Evolutionary conservation across 2,329 filamentous ascomycete genomes (phyloP), one percentile per base, ranked within the genome.

Genomic region (Stromatinia cepivora): DNA sequence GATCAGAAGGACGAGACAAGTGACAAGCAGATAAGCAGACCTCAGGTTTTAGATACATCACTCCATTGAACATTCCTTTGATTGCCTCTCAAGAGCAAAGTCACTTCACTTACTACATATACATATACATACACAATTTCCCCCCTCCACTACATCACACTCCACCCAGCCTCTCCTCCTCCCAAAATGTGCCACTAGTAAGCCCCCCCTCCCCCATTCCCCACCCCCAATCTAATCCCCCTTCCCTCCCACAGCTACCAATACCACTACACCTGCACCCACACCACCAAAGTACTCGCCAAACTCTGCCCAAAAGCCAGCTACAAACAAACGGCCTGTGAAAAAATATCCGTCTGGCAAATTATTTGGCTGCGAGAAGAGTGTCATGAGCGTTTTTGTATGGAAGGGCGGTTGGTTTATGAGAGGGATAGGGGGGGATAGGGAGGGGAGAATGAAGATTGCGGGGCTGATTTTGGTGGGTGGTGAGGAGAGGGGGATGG

Each of bases 291-390:
- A 63, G 76, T 76, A 0, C 67, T 78, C 0, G 77, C 72, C 8
- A 77, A 76, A 67, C 75, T 75, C 70, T 78, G 77, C 53, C 36
- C 70, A 6, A 34, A 66, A 1, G 77, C 70, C 1, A 66, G 70
- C 11, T 72, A 77, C 11, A 70, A 76, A 13, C 77, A 78, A 70
- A 78, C 76, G 17, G 73, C 76, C 0, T 78, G 76, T 65, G 72
- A 73, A 62, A 75, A 72, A 61, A 73, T 72, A 34, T 66, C 67
- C 11, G 74, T 78, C 39, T 78, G 76, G 77, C 75, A 78, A 46
- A 73, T 66, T 11, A 75, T 78, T 28, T 69, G 71, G 9, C 72
- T 77, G 72, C 66, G 72, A 3, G 75, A 76, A 59, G 71, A 73
- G 20, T 78, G 77, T 63, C 75, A 76, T 34, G 71, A 75, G 22